phyloP scores from a whole-genome alignment of 257 asterid genomes.

The Linaria vulgaris region DNA sequence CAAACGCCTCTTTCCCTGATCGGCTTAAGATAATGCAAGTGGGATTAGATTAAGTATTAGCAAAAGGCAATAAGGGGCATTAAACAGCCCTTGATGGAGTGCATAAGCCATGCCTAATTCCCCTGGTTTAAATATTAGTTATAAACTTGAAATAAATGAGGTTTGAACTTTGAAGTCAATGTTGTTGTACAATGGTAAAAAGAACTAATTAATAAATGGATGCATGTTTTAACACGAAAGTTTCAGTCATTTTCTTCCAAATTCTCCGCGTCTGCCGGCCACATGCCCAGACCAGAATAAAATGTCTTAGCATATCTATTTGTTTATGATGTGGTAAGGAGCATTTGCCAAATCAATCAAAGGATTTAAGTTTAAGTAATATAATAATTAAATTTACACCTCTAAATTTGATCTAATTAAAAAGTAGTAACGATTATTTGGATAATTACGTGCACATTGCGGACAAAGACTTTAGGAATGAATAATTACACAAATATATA shows the following conservation, averaged over 20 bases:
- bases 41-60: background rate
- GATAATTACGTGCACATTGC: too few relatives aligned
- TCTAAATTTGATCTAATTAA: too few relatives aligned
- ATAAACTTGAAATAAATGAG: background rate
- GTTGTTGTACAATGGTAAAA: background rate
- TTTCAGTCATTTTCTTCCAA: slow-evolving; percentile 4
- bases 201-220: background rate
- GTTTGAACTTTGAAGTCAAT: slow-evolving; percentile 12
- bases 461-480: too few relatives aligned
- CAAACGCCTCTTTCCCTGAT: too few relatives aligned
- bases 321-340: too few relatives aligned
- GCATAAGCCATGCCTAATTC: slow-evolving; percentile 1
- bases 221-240: background rate
- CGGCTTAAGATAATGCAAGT: background rate
- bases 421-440: too few relatives aligned
- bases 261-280: slow-evolving; percentile 10
- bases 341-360: too few relatives aligned
- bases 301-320: too few relatives aligned
- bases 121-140: background rate
- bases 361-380: too few relatives aligned
- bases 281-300: background rate
- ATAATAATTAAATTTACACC: too few relatives aligned
- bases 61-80: slow-evolving; percentile 1
- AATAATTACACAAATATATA: too few relatives aligned
- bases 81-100: background rate